These are phyloP conservation scores for Dendrobium nobile DNA, from an alignment of 106 monocot genomes.

Conservation along the genomic window DNA sequence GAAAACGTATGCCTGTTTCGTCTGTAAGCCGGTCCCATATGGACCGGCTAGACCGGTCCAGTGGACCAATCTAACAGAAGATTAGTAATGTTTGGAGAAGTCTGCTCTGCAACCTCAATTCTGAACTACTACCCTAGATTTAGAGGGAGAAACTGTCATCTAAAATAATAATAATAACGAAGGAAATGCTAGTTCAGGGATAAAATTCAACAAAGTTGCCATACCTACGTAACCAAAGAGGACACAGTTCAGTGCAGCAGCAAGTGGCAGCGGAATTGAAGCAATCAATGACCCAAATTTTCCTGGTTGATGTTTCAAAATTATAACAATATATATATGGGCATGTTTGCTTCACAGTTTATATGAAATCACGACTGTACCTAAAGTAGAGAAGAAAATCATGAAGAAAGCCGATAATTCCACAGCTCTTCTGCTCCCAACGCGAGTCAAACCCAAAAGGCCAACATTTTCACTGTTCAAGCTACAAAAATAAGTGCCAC, in stretches of 20 bases:
- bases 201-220: constrained; percentile 1
- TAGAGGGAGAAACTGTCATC: neutral
- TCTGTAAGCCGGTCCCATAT: too few species aligned
- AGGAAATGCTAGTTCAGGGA: neutral
- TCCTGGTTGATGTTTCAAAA: constrained; percentile 24
- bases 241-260: constrained; percentile 65
- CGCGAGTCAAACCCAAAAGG: constrained; percentile 80
- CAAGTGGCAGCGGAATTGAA: constrained; percentile 78
- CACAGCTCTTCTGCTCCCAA: constrained; percentile 90
- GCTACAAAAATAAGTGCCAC: neutral
- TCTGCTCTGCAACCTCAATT: too few species aligned
- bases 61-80: too few species aligned
- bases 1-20: too few species aligned
- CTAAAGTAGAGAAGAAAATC: constrained; percentile 98
- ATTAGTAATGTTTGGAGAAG: too few species aligned
- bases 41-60: too few species aligned
- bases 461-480: constrained; percentile 88
- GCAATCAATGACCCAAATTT: constrained; percentile 93
- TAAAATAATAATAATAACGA: neutral
- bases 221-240: constrained; percentile 73
- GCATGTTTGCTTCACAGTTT: neutral
- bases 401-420: constrained; percentile 94
- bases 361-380: constrained; percentile 23
- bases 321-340: neutral
- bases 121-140: too few species aligned